Evolutionary conservation across 345 rosid species (phyloP).

Genomic region (Citrus australasica): DNA sequence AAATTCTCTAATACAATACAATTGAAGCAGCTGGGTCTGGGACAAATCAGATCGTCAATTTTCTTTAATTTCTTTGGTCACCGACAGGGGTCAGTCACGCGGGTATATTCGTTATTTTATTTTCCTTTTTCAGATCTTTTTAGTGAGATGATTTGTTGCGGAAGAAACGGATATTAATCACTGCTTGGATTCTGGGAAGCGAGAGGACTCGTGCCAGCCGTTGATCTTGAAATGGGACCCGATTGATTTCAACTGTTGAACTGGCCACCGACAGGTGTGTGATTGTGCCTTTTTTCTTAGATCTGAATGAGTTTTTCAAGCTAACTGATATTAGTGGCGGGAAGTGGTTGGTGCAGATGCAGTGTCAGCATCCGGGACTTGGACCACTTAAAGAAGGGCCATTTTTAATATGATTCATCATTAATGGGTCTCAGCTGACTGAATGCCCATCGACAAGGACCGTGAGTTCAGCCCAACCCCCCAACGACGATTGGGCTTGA

Average conservation of each 20-base stretch:
- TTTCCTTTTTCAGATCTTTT: not conserved
- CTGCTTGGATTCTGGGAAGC: not conserved
- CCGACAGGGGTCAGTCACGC: constrained; percentile 18
- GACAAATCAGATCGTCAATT: not conserved
- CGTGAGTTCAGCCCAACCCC: not conserved
- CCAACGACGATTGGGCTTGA: not conserved
- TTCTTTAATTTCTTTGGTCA: not conserved
- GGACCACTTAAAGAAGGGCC: not conserved
- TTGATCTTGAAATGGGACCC: not conserved
- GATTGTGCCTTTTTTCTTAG: not conserved
- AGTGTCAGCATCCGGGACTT: not conserved
- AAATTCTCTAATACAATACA: not conserved
- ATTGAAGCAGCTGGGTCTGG: constrained; percentile 9
- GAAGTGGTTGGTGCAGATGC: not conserved
- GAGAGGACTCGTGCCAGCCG: not conserved
- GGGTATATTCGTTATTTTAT: constrained; percentile 1
- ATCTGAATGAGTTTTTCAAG: not conserved
- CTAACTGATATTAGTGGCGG: not conserved
- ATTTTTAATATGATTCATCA: not conserved
- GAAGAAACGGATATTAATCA: not conserved
- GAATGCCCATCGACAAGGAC: not conserved
- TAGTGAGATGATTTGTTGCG: not conserved
- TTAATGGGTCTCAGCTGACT: not conserved
- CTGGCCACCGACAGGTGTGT: not conserved
- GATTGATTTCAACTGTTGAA: not conserved